Base-by-base conservation (phyloP, 805 yeast genomes). In the Monosporozyma aerobia region DNA sequence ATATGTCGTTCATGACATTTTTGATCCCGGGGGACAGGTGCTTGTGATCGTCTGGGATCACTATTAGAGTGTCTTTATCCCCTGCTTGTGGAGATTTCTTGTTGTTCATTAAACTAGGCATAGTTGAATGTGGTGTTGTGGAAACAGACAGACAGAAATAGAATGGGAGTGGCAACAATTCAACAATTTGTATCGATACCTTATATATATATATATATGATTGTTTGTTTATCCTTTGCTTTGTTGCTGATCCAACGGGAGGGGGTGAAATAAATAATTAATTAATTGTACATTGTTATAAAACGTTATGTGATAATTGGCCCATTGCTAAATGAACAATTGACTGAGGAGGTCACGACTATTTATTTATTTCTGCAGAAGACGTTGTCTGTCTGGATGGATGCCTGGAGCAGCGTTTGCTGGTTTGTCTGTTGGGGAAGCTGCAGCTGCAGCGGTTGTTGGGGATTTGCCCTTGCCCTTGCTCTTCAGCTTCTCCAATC, bases 361-460 rank as follows among this genome's bases (percentile, higher is more conserved):
- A 7, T 32, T 9, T 8, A 13, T 32, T 16, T 16, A 33, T 33
- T 56, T 57, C 52, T 60, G 54, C 44, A 60, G 54, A 53, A 63
- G 53, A 51, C 51, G 63, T 40, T 83, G 79, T 69, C 94, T 76
- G 8, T 84, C 80, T 2, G 94, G 94, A 66, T 87, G 94, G 48
- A 66, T 67, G 16, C 39, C 39, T 14, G 13, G 39, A 14, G 39
- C 8, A 25, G 47, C 19, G 19, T 19, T 19, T 19, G 19, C 19
- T 19, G 19, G 1, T 19, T 19, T 19, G 19, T 19, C 19, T 19
- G 19, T 19, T 14, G 13, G 39, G 4, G 39, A 2, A 25, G 47
- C 39, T 11, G 40, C 16, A 40, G 56, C 48, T 52, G 63, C 51
- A 19, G 49, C 44, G n/a, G 53, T 29, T 27, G 9, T 33, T 46